These are phyloP conservation scores for Selenicereus undatus DNA, from an alignment of 148 eudicot species.

Conservation along the genomic window DNA sequence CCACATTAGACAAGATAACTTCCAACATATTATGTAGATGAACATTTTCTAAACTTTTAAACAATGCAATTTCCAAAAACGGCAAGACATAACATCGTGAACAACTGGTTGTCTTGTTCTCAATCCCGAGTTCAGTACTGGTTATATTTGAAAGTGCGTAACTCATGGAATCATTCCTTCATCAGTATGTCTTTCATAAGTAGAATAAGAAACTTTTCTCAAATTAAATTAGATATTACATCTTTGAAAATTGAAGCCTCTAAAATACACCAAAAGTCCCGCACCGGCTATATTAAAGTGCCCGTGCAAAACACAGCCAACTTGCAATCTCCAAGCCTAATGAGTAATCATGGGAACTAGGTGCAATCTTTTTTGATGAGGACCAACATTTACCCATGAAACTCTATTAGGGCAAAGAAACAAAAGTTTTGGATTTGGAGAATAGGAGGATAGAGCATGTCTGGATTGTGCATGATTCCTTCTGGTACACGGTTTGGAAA, in stretches of 20 bases:
- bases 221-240: background rate
- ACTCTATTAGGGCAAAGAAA: background rate
- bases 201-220: background rate
- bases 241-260: background rate
- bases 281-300: background rate
- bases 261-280: background rate
- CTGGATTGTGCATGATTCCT: background rate
- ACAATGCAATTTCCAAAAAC: background rate
- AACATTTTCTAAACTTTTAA: background rate
- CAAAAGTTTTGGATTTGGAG: background rate
- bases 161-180: background rate
- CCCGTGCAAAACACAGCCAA: background rate
- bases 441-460: background rate
- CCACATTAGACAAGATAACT: background rate
- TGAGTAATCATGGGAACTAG: background rate
- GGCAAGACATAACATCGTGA: background rate
- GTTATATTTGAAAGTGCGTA: too few relatives aligned
- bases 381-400: background rate
- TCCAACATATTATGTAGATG: slow-evolving; percentile 1
- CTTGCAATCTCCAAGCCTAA: background rate
- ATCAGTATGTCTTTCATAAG: slow-evolving; percentile 5
- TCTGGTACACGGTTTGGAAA: background rate
- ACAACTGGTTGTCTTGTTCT: background rate
- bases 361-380: background rate
- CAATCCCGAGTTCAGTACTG: background rate